Evolutionary conservation across 352 stramenopile species (phyloP).

Genomic region (Globisporangium emineosum): DNA sequence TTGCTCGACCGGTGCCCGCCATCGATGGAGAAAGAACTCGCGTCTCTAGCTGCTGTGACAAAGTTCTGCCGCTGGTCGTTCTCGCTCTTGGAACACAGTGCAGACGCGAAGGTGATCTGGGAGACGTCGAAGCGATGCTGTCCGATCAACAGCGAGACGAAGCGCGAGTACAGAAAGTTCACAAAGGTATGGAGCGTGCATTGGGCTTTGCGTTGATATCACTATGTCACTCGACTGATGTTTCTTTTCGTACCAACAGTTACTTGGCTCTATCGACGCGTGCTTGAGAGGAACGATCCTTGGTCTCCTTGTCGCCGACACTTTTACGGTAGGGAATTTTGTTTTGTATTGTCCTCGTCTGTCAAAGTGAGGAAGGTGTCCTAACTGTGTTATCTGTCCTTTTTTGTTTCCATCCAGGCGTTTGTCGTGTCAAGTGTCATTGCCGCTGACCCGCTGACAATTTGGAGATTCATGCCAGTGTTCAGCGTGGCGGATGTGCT

Average conservation of each 20-base stretch:
- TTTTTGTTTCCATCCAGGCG: slow-evolving; percentile 31
- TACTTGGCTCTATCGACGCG: slow-evolving; percentile 80
- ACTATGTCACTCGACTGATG: background rate
- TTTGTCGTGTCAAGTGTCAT: slow-evolving; percentile 85
- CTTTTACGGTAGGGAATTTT: slow-evolving; percentile 61
- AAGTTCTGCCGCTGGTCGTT: slow-evolving; percentile 90
- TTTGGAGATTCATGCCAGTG: slow-evolving; percentile 77
- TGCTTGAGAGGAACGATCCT: slow-evolving; percentile 81
- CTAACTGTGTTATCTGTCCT: background rate
- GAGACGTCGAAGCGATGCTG: slow-evolving; percentile 84
- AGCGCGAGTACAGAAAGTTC: slow-evolving; percentile 86
- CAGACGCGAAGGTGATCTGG: slow-evolving; percentile 86
- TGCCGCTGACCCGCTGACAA: slow-evolving; percentile 51
- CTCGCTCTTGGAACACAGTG: slow-evolving; percentile 78
- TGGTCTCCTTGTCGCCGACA: slow-evolving; percentile 80
- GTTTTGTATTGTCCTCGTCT: background rate
- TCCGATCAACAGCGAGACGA: slow-evolving; percentile 82
- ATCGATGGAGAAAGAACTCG: slow-evolving; percentile 79
- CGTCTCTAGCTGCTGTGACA: slow-evolving; percentile 66
- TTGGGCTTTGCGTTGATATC: background rate
- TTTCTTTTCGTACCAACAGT: slow-evolving; percentile 24
- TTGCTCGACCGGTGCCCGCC: slow-evolving; percentile 53
- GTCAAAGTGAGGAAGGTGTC: background rate
- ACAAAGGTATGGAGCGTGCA: slow-evolving; percentile 54
- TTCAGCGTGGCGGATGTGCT: slow-evolving; percentile 79